Base-by-base conservation (phyloP, 805 yeast genomes). In the Candida morakotiae region DNA sequence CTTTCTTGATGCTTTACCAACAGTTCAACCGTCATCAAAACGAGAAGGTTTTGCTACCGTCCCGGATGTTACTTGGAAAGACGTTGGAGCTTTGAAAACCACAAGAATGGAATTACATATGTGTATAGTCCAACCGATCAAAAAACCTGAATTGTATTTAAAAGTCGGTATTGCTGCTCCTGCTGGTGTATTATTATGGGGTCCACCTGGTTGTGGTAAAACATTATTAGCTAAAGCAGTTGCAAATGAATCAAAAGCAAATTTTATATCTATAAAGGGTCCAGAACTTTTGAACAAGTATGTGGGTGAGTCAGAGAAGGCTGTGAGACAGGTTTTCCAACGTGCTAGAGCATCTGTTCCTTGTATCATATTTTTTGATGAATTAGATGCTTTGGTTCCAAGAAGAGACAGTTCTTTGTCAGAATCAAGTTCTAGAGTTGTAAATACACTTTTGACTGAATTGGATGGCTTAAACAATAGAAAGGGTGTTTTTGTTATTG, bases 141-240 rank as follows among this genome's bases (percentile, higher is more conserved):
- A 83, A 52, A 77, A 86, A 45, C 98, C 98, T 1, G 97, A 91
- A 44, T 64, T 91, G 15, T 93, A 85, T 55, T 81, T 79, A 45
- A 79, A 81, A 41, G 97, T 89, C 9, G 98, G 98, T 59, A 89
- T 93, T 29, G 79, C 87, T 38, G 96, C 97, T 0, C 98, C 98
- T 2, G 88, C 96, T 0, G 98, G 98, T 40, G 98, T 93, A 1
- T 64, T 93, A 18, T 75, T 93, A 71, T 93, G 98, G 98, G 98
- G 98, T 0, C 98, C 98, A 1, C 98, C 98, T 3, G 98, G 98
- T 25, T 93, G 98, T 66, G 98, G 98, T 73, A 93, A 93, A 56
- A 93, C 98, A 0, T 69, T 93, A 34, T 68, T 93, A 20, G 98
- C 98, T 1, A 93, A 93, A 53, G 98, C 98, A 2, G 98, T 93